These are phyloP conservation scores for Mycena venus DNA, from an alignment of 768 basidiomycete genomes.

Conservation along the genomic window DNA sequence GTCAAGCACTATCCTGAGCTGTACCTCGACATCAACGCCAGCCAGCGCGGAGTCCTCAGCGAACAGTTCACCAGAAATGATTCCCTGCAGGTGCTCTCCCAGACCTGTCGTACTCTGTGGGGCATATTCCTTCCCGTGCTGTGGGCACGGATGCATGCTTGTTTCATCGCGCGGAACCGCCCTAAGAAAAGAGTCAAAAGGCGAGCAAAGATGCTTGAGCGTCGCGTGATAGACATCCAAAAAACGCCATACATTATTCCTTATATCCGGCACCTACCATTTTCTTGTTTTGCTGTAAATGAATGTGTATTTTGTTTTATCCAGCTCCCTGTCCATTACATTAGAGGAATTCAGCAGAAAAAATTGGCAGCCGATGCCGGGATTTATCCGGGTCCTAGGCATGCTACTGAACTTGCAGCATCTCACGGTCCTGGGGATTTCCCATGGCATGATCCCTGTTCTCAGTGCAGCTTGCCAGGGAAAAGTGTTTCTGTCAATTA, in stretches of 20 bases:
- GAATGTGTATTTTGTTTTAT: background rate
- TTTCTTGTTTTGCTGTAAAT: background rate
- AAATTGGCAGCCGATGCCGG: slow-evolving; percentile 11
- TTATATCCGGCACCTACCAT: slow-evolving; percentile 2
- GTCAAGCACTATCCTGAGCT: slow-evolving; percentile 14
- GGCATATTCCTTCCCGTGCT: slow-evolving; percentile 6
- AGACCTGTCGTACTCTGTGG: slow-evolving; percentile 5
- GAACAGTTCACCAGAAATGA: slow-evolving; percentile 3
- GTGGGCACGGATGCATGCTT: background rate
- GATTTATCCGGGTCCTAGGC: slow-evolving; percentile 11
- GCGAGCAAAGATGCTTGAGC: slow-evolving; percentile 19
- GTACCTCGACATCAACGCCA: background rate
- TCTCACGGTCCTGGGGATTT: background rate
- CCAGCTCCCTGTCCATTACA: background rate
- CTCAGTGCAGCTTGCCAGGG: background rate
- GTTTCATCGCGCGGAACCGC: background rate
- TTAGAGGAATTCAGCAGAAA: slow-evolving; percentile 1
- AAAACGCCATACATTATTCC: slow-evolving; percentile 7
- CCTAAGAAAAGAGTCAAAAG: slow-evolving; percentile 1
- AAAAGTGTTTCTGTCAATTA: background rate
- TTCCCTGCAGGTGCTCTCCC: slow-evolving; percentile 11
- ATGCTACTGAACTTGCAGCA: background rate
- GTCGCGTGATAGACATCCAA: slow-evolving; percentile 16
- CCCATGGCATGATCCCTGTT: background rate
- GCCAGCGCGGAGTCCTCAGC: background rate